Base-by-base conservation (phyloP, 129 eudicot genomes). In the Flaveria ramosissima region DNA sequence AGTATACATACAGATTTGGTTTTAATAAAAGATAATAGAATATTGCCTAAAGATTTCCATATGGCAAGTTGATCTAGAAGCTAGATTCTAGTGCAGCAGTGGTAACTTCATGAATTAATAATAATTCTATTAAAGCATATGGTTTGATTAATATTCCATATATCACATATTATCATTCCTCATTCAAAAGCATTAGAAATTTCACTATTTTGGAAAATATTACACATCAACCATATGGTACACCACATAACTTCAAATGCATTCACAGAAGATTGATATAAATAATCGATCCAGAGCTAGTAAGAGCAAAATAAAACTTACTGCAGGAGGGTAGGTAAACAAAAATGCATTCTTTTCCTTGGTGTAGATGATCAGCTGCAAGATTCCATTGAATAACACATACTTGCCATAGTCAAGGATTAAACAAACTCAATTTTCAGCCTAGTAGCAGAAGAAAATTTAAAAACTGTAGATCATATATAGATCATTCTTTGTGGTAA, bases 291-390 rank as follows among this genome's bases (percentile, higher is more conserved):
- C 43, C 23, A 43, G 39, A 68, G 23, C 16, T 74, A 12, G 45
- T n/a, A 41, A 65, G 8, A 57, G 6, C 48, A 21, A 19, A 5
- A 47, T 71, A 63, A 56, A 77, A 81, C 97, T 80, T 84, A 93
- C 98, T 43, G 84, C 71, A 32, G 92, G 93, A 76, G 97, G 93
- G 74, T 93, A 87, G 13, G 97, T 90, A 70, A 90, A 90, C 82
- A 93, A 70, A 79, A 93, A 86, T 16, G 96, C 93, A 53, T 89
- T 89, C 86, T 90, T 93, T 45, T 90, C 97, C 91, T 90, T 90
- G 45, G 87, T 79, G 89, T 90, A 85, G 68, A 93, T 77, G 84
- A 93, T 83, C 87, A 93, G 84, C 92, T 93, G 98, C 84, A 90
- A 83, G 64, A 90, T 75, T 30, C 80, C 93, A 75, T 88, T 86